Evolutionary conservation across 192 early-diverging fungal genomes (phyloP).

Genomic region (Umbelopsis vinacea): DNA sequence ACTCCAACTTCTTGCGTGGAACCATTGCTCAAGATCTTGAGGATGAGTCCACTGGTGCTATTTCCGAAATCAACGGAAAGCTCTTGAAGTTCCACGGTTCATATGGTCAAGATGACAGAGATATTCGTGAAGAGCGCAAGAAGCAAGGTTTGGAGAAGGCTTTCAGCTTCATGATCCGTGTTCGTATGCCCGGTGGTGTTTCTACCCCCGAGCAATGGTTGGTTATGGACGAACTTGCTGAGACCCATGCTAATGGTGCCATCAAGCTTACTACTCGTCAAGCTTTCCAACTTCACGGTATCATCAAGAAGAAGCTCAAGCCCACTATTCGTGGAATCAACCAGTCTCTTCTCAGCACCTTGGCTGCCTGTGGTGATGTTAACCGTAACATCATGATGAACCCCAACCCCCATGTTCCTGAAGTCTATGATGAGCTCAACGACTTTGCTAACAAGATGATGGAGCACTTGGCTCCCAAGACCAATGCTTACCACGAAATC

Average conservation of each 20-base stretch:
- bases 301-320: constrained; percentile 90
- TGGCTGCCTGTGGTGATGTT: constrained; percentile 97
- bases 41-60: constrained; percentile 82
- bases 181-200: constrained; percentile 91
- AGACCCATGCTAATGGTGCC: constrained; percentile 82
- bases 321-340: constrained; percentile 92
- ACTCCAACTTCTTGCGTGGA: constrained; percentile 91
- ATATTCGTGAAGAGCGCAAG: constrained; percentile 83
- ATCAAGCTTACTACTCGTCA: constrained; percentile 97
- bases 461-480: constrained; percentile 80
- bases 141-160: constrained; percentile 90
- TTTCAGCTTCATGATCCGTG: constrained; percentile 96
- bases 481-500: constrained; percentile 96
- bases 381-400: constrained; percentile 97
- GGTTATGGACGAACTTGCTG: constrained; percentile 90
- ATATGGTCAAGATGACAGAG: constrained; percentile 97
- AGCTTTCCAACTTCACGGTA: constrained; percentile 96
- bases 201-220: constrained; percentile 90
- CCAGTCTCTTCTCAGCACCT: constrained; percentile 85
- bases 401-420: constrained; percentile 81
- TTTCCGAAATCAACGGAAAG: constrained; percentile 90
- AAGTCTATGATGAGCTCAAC: constrained; percentile 79
- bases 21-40: constrained; percentile 85
- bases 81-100: constrained; percentile 97
- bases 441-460: constrained; percentile 75